Evolutionary conservation across 805 yeast species (phyloP), one percentile per base, ranked within the genome.

Genomic region (Hanseniaspora nectarophila): DNA sequence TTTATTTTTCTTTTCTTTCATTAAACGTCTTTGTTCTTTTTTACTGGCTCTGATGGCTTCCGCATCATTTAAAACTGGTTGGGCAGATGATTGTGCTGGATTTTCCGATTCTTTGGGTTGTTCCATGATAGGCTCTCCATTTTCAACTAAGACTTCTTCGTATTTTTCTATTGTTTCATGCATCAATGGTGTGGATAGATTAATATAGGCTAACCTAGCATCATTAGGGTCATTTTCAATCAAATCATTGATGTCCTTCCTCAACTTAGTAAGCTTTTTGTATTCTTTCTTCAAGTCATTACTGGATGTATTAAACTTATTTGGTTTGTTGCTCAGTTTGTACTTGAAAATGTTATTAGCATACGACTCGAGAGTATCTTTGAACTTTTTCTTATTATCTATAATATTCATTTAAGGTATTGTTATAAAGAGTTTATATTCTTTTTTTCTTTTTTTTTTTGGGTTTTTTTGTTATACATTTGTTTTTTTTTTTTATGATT

Each of bases 251-350:
- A 90, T 85, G 70, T 88, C 97, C 67, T 90, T 97, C 65, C 98
- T 77, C 57, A 84, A 77, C 63, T 96, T 77, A 64, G 92, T 97
- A 52, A 90, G 73, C 66, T 89, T 90, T 67, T 90, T 90, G 68
- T 92, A 90, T 67, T 90, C 98, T 63, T 94, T 83, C 70, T 92
- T 90, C 64, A 90, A 72, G 63, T 90, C 98, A 56, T 49, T 49
- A 23, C 53, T 42, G 12, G 42, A 24, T 8, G 53, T 29, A 33
- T 49, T 31, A 8, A 42, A 49, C 16, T 49, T 49, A 15, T 49
- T 49, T 8, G 53, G 53, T 20, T 49, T 49, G 24, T 49, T 49
- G 23, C 53, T 49, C 5, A 38, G 21, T 28, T 49, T 49, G 35
- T 42, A 49, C n/a, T 49, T 49, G n/a, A 49, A 20, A 3, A 49